Evolutionary conservation across 2,329 filamentous ascomycete genomes (phyloP), one percentile per base, ranked within the genome.

Genomic region (Diaporthe nobilis): DNA sequence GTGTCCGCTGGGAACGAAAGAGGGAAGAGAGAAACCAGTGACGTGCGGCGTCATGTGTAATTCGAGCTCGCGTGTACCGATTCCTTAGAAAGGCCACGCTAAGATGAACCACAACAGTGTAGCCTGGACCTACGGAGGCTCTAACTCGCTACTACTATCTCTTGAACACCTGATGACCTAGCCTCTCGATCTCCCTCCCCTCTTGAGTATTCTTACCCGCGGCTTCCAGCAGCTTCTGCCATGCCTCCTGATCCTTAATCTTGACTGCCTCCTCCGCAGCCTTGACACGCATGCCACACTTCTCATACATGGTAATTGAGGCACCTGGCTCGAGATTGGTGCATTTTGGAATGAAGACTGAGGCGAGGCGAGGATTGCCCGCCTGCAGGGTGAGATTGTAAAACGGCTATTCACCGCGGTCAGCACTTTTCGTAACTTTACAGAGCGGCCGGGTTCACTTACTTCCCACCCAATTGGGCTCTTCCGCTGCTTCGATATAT

Each of bases 401-500:
- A 85, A 98, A 99, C 0, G 96, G 95, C 92, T 95, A 49, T 65
- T 20, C 20, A 15, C 42, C 39, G 17, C 31, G 58, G 51, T 75
- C 73, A 78, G 74, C 17, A 61, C 39, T 42, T n/a, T 17, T 25
- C 15, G n/a, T 17, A 13, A 13, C 2, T 34, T 53, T 22, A 68
- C 17, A 10, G 49, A n/a, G 42, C 57, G 28, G 7, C 39, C 53
- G 47, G 74, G 60, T 70, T 51, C 57, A 86, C 92, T 88, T 85
- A 95, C 94, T 90, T 98, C 95, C 97, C 97, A 99, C 15, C 96
- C 96, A 82, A 99, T 98, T 0, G 96, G 95, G 75, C 94, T 97
- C 84, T 96, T 98, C 81, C 94, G 91, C 81, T 89, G 90, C 82
- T 93, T 94, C 49, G 91, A 90, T 79, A 95, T 90, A 79, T 98